These are phyloP conservation scores for Debaryomyces udenii DNA, from an alignment of 1,139 yeast species.

Conservation along the genomic window DNA sequence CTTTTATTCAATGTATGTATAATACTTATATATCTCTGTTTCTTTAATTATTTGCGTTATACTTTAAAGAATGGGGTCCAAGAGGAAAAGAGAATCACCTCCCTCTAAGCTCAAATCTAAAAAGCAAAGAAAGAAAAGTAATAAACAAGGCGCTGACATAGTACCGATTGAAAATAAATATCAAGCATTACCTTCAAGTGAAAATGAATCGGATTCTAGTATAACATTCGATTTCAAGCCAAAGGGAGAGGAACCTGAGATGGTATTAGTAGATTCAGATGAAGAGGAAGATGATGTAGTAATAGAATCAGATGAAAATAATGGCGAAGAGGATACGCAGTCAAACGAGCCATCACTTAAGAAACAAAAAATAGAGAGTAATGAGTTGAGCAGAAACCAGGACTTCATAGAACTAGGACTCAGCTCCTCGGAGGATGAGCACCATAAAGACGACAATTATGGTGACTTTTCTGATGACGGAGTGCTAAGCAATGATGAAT, in stretches of 20 bases:
- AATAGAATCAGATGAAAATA: conserved; percentile 36
- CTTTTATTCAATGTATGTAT: conserved; percentile 5
- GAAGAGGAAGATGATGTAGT: conserved; percentile 32
- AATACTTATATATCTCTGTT: conserved; percentile 14
- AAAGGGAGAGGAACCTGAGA: conserved; percentile 20
- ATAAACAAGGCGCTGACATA: conserved; percentile 12
- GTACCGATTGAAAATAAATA: conserved; percentile 22
- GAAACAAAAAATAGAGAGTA: conserved; percentile 16
- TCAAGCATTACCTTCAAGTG: conserved; percentile 23
- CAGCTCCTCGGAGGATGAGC: conserved; percentile 47
- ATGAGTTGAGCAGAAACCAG: conserved; percentile 50
- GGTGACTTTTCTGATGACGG: conserved; percentile 41
- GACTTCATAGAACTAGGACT: conserved; percentile 68
- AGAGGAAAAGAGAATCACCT: conserved; percentile 25
- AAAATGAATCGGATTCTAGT: conserved; percentile 27
- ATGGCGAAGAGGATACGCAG: conserved; percentile 20
- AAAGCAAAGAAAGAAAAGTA: conserved; percentile 22
- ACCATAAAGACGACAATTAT: conserved; percentile 27
- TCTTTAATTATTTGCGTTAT: conserved; percentile 12
- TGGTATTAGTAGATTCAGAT: conserved; percentile 29
- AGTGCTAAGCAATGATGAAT: conserved; percentile 37
- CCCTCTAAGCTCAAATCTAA: conserved; percentile 22
- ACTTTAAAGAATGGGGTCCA: conserved; percentile 20
- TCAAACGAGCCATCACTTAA: conserved; percentile 19
- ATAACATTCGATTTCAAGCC: conserved; percentile 25